Conservation (phyloP, 2,329 filamentous ascomycete genomes). For the Talaromyces sp. region DNA sequence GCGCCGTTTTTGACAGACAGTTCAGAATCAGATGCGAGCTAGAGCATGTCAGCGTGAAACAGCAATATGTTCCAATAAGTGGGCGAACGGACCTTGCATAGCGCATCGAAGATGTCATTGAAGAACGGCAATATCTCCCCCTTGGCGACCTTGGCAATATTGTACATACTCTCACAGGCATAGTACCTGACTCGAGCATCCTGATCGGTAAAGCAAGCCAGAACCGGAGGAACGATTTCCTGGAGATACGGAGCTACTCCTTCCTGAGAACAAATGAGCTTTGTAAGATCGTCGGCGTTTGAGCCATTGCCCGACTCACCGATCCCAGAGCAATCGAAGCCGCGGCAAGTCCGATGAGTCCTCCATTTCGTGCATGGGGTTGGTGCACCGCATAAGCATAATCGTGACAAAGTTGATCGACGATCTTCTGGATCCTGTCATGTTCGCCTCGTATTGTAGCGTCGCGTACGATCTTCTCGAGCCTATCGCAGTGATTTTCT, state of each 20-base stretch:
- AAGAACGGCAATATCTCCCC: conserved; percentile 96
- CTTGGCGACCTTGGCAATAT: conserved; percentile 98
- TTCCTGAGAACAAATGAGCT: conserved; percentile 41
- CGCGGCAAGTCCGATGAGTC: conserved; percentile 89
- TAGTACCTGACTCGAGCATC: conserved; percentile 97
- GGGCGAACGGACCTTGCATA: conserved; percentile 71
- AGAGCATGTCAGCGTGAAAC: conserved; percentile 15
- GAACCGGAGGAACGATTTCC: conserved; percentile 90
- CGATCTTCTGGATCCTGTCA: conserved; percentile 75
- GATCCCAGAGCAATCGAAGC: conserved; percentile 91
- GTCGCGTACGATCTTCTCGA: conserved; percentile 87
- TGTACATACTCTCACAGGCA: conserved; percentile 99
- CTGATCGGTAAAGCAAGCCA: conserved; percentile 96
- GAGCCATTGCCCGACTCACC: conserved; percentile 52
- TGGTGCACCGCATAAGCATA: conserved; percentile 97
- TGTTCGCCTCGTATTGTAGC: conserved; percentile 72
- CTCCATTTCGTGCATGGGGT: conserved; percentile 92
- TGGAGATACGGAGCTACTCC: conserved; percentile 88
- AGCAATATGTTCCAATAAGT: neutral
- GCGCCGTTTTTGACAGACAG: conserved; percentile 97
- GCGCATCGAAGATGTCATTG: conserved; percentile 94
- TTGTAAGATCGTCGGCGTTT: neutral
- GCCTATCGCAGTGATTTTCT: conserved; percentile 47
- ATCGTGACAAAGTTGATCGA: conserved; percentile 94
- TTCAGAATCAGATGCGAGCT: conserved; percentile 94